These are phyloP conservation scores for Xylariaceae sp. DNA, from an alignment of 2,329 filamentous ascomycete species.

Conservation along the genomic window DNA sequence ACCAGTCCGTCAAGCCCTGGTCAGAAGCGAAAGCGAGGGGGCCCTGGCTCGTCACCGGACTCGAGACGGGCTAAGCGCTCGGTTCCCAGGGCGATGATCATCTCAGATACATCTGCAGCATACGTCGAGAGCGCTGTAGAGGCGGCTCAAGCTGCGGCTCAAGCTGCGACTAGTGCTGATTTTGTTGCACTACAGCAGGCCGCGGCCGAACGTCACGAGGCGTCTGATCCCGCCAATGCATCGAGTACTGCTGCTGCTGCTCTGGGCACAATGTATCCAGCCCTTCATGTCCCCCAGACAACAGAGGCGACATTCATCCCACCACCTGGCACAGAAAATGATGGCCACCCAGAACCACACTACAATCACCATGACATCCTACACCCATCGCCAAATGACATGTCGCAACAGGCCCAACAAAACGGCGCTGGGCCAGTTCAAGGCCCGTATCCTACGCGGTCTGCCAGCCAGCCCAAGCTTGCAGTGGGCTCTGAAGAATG, in stretches of 20 bases:
- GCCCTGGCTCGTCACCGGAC: slow-evolving; percentile 42
- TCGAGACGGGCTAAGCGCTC: slow-evolving; percentile 47
- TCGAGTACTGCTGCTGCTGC: slow-evolving; percentile 56
- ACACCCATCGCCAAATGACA: slow-evolving; percentile 28
- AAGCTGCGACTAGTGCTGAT: slow-evolving; percentile 42
- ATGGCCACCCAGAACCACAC: slow-evolving; percentile 34
- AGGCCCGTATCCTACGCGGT: slow-evolving; percentile 30
- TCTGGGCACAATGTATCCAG: slow-evolving; percentile 53
- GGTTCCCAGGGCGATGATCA: slow-evolving; percentile 41
- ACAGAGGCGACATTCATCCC: slow-evolving; percentile 56
- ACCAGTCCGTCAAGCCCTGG: slow-evolving; percentile 39
- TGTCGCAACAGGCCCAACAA: slow-evolving; percentile 28
- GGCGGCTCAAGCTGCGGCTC: slow-evolving; percentile 37
- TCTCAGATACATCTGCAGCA: slow-evolving; percentile 40
- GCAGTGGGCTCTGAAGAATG: slow-evolving; percentile 94
- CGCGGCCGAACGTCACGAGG: slow-evolving; percentile 41
- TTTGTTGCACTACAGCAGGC: slow-evolving; percentile 54
- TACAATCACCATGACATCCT: slow-evolving; percentile 33
- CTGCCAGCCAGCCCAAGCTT: slow-evolving; percentile 58
- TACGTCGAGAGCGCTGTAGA: slow-evolving; percentile 53
- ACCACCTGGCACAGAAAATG: slow-evolving; percentile 39
- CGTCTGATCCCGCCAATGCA: slow-evolving; percentile 47
- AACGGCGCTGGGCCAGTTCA: slow-evolving; percentile 37
- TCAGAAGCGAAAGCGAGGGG: slow-evolving; percentile 52
- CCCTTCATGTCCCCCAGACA: slow-evolving; percentile 51